phyloP scores from a whole-genome alignment of 2,329 filamentous ascomycete species.

The Colletotrichum falcatum region DNA sequence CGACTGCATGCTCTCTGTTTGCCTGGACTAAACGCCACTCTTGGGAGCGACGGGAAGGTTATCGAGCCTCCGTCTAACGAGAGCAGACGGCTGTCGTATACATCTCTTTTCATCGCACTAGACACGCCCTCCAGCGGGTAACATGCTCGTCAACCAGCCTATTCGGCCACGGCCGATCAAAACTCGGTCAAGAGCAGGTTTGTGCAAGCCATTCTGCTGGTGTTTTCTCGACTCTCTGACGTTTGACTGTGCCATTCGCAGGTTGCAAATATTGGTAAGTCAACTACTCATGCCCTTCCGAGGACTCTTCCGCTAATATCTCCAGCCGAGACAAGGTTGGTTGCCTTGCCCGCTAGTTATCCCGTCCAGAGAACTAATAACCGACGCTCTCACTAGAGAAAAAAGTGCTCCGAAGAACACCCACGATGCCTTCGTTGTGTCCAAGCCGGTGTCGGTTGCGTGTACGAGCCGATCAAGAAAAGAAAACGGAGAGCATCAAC shows the following conservation, averaged over 20 bases:
- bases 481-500: slow-evolving; percentile 36
- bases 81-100: neutral
- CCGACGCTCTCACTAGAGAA: slow-evolving; percentile 27
- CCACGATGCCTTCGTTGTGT: slow-evolving; percentile 40
- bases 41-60: slow-evolving; percentile 7
- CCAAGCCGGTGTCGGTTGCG: slow-evolving; percentile 36
- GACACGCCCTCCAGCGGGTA: neutral
- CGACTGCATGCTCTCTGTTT: slow-evolving; percentile 5
- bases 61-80: slow-evolving; percentile 2
- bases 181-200: slow-evolving; percentile 42
- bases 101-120: neutral
- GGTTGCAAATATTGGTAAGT: slow-evolving; percentile 41
- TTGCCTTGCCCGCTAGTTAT: neutral
- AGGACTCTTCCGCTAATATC: slow-evolving; percentile 9
- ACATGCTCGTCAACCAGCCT: slow-evolving; percentile 40
- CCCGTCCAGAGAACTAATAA: neutral
- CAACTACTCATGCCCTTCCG: neutral
- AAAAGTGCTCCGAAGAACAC: slow-evolving; percentile 41
- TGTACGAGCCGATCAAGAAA: slow-evolving; percentile 42
- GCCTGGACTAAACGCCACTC: neutral
- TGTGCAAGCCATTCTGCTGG: slow-evolving; percentile 16
- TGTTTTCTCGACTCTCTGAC: slow-evolving; percentile 26
- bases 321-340: slow-evolving; percentile 40
- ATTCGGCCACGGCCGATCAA: slow-evolving; percentile 40
- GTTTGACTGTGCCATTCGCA: neutral